Conservation (phyloP, 78 protist genomes). For the Mastigamoeba balamuthi region DNA sequence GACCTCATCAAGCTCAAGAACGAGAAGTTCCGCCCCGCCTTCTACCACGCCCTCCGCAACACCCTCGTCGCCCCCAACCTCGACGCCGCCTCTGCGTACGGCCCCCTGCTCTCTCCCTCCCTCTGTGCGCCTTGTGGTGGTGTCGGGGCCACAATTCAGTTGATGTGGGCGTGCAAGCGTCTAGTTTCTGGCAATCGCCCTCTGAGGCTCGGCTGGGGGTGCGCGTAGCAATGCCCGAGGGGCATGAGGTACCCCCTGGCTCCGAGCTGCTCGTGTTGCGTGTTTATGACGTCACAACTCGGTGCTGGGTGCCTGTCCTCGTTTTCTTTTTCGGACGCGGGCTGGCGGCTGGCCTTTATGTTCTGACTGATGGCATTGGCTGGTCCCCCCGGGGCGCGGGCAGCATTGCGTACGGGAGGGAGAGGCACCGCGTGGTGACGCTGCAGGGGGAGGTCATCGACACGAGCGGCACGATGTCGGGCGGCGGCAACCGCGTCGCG, state of each 20-base stretch:
- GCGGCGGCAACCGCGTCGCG: constrained; percentile 82
- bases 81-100: constrained; percentile 5
- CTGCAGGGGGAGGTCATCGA: constrained; percentile 92
- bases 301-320: too few relatives aligned
- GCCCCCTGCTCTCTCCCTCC: neutral
- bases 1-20: constrained; percentile 46
- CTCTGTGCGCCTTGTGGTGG: too few relatives aligned
- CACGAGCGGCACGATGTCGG: constrained; percentile 94
- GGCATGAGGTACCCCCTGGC: too few relatives aligned
- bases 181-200: neutral
- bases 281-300: too few relatives aligned
- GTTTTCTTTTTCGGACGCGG: neutral
- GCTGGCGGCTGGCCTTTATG: neutral
- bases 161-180: neutral
- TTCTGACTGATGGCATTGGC: constrained; percentile 21
- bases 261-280: too few relatives aligned
- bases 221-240: too few relatives aligned
- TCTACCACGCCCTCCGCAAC: constrained; percentile 83
- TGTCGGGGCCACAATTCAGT: too few relatives aligned
- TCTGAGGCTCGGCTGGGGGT: too few relatives aligned
- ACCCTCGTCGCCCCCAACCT: constrained; percentile 81
- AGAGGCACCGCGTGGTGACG: constrained; percentile 91
- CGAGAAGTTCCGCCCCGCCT: constrained; percentile 53
- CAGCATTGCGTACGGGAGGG: constrained; percentile 3
- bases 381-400: constrained; percentile 38